Base-by-base conservation (phyloP, 208 protist species). In the Crithidia brevicula region DNA sequence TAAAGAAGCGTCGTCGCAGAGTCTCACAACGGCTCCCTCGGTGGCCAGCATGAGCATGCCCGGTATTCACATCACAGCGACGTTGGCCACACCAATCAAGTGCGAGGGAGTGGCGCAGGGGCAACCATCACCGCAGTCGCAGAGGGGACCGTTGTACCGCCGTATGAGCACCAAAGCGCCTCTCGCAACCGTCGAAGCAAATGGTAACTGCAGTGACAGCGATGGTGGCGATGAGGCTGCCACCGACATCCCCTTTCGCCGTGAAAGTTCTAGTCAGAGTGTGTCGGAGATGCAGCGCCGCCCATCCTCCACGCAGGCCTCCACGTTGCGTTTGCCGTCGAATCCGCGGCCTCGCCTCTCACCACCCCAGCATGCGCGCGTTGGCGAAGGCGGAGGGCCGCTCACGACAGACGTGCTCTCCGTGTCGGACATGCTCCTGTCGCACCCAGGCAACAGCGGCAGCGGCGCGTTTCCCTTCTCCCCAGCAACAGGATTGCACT, bases 391-490 rank as follows among this genome's bases (percentile, higher is more conserved):
- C 4, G 52, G 15, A 10, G 56, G 31, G 9, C 23, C 36, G 13
- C 40, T 18, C 15, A 36, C 40, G 8, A 11, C 40, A 5, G 42
- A 18, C 3, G 27, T 40, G 56, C 18, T 36, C 25, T 33, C 42
- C 13, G 27, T 50, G 3, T 50, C 56, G 6, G 56, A 62, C 56
- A 22, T 22, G 3, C 25, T 50, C 16, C 40, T 27, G 16, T 50
- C 40, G 4, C 56, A 47, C 23, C 20, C 3, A 0, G 31, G 15
- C 46, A 52, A 45, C 59, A 54, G 59, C 22, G 59, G 45, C n/a
- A 54, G 59, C 45, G 43, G 31, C 16, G 20, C 18, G 1, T 65
- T 54, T 23, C 45, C 59, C 28, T 65, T 65, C 23, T 65, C 59
- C 0, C 59, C 59, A 1, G 45, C 59, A 16, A 33, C 15, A 42